Percentiles rank a stretch among this genome's conserved stretches.
Conservation (phyloP, 2,329 filamentous ascomycete genomes). For the Aspergillus sp. region DNA sequence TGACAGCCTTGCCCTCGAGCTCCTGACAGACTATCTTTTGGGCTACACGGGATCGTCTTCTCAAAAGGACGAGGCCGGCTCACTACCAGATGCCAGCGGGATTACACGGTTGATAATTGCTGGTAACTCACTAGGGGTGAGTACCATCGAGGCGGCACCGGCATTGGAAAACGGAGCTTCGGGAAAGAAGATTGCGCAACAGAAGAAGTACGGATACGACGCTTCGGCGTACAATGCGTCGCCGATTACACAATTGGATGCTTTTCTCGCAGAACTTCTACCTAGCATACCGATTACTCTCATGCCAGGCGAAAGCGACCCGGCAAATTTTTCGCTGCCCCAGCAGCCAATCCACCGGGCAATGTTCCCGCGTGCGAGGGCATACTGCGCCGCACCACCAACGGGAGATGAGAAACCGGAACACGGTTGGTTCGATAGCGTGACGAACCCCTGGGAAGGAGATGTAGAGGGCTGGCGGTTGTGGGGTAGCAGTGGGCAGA, state of each 20-base stretch:
- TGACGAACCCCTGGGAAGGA: conserved; percentile 91
- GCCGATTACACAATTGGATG: conserved; percentile 80
- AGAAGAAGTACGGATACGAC: conserved; percentile 94
- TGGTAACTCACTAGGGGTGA: conserved; percentile 73
- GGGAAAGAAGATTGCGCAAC: conserved; percentile 47
- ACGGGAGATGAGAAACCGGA: conserved; percentile 40
- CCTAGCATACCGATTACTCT: conserved; percentile 86
- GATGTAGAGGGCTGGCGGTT: conserved; percentile 88
- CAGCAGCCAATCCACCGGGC: conserved; percentile 92
- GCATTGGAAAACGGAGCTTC: conserved; percentile 23
- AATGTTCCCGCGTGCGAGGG: conserved; percentile 76
- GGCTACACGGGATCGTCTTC: conserved; percentile 72
- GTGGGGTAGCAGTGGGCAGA: conserved; percentile 85
- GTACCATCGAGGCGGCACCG: conserved; percentile 25
- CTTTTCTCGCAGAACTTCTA: conserved; percentile 76
- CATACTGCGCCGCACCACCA: conserved; percentile 55
- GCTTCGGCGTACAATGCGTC: conserved; percentile 81
- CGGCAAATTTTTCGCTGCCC: conserved; percentile 83
- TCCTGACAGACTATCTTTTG: conserved; percentile 83
- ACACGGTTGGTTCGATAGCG: conserved; percentile 77
- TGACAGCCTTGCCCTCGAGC: conserved; percentile 71
- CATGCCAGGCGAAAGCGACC: conserved; percentile 79
- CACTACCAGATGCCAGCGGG: conserved; percentile 37
- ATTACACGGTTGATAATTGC: conserved; percentile 89
- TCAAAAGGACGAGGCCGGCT: conserved; percentile 51